These are phyloP conservation scores for Termitomyces sp. DNA, from an alignment of 768 basidiomycete genomes.

Conservation along the genomic window DNA sequence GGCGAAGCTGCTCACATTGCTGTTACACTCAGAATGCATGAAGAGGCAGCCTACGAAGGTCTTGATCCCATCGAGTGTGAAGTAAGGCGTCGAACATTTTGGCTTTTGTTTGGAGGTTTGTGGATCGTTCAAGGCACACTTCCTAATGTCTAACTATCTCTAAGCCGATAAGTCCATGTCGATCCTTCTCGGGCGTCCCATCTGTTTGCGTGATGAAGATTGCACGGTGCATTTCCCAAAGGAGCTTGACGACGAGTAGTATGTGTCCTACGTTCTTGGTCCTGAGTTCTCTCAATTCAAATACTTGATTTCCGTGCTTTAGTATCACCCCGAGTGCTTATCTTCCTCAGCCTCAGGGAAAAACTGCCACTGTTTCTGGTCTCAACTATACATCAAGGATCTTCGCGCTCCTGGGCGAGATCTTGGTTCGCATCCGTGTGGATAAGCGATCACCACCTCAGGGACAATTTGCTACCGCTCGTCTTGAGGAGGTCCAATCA, in stretches of 20 bases:
- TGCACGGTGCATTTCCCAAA: slow-evolving; percentile 86
- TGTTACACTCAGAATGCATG: slow-evolving; percentile 78
- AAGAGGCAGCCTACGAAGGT: slow-evolving; percentile 77
- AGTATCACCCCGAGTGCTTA: slow-evolving; percentile 85
- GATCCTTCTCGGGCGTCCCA: slow-evolving; percentile 77
- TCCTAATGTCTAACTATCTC: slow-evolving; percentile 6
- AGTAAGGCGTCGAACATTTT: slow-evolving; percentile 81
- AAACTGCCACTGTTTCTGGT: slow-evolving; percentile 80
- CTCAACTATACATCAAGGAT: slow-evolving; percentile 85
- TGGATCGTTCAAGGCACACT: slow-evolving; percentile 4
- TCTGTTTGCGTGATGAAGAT: slow-evolving; percentile 85
- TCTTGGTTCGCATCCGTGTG: slow-evolving; percentile 79
- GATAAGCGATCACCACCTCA: slow-evolving; percentile 84
- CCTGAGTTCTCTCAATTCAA: slow-evolving; percentile 24
- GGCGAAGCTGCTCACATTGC: slow-evolving; percentile 85
- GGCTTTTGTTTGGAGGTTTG: slow-evolving; percentile 84
- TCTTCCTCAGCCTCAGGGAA: slow-evolving; percentile 82
- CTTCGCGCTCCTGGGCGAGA: slow-evolving; percentile 82
- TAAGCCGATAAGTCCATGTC: slow-evolving; percentile 89
- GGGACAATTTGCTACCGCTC: slow-evolving; percentile 79
- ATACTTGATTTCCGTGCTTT: background rate
- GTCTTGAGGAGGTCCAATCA: slow-evolving; percentile 80
- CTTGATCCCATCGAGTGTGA: slow-evolving; percentile 87
- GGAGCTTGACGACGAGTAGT: slow-evolving; percentile 90
- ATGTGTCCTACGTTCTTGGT: slow-evolving; percentile 27